These are phyloP conservation scores for Parastagonospora avenae DNA, from an alignment of 2,329 filamentous ascomycete species.

Conservation along the genomic window DNA sequence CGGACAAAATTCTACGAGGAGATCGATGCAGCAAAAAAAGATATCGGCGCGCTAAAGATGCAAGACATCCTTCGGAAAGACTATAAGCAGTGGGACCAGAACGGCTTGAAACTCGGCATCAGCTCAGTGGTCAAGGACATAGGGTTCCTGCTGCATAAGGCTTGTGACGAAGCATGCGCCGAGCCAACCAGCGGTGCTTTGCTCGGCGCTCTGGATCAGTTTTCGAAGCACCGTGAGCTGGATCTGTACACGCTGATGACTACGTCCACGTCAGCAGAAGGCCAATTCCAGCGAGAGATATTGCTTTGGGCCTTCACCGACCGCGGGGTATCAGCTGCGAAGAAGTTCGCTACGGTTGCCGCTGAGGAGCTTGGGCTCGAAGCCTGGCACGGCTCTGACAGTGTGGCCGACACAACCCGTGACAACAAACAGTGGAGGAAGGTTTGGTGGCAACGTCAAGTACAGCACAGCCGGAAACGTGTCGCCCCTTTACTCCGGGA, in stretches of 20 bases:
- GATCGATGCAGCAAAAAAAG: conserved; percentile 68
- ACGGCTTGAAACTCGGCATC: conserved; percentile 65
- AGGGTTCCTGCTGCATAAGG: conserved; percentile 62
- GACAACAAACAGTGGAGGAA: conserved; percentile 55
- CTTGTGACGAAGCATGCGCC: conserved; percentile 47
- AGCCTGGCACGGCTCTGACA: conserved; percentile 58
- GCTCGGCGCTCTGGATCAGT: conserved; percentile 56
- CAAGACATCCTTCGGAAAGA: conserved; percentile 78
- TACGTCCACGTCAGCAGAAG: conserved; percentile 58
- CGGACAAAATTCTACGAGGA: conserved; percentile 62
- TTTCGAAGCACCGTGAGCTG: conserved; percentile 62
- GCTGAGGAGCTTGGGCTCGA: conserved; percentile 61
- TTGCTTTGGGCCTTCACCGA: conserved; percentile 67
- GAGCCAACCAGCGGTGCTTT: conserved; percentile 48
- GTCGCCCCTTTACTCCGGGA: conserved; percentile 64
- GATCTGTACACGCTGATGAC: conserved; percentile 73
- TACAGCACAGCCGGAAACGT: conserved; percentile 66
- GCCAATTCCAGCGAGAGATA: conserved; percentile 68
- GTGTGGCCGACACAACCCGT: conserved; percentile 44
- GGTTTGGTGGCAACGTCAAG: conserved; percentile 69
- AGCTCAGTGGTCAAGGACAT: conserved; percentile 69
- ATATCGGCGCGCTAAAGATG: conserved; percentile 65
- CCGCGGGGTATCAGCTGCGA: conserved; percentile 56
- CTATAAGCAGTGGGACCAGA: conserved; percentile 76
- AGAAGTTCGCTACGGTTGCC: conserved; percentile 59